Conservation (phyloP, 257 asterid species). For the Solanum stenotomum region DNA sequence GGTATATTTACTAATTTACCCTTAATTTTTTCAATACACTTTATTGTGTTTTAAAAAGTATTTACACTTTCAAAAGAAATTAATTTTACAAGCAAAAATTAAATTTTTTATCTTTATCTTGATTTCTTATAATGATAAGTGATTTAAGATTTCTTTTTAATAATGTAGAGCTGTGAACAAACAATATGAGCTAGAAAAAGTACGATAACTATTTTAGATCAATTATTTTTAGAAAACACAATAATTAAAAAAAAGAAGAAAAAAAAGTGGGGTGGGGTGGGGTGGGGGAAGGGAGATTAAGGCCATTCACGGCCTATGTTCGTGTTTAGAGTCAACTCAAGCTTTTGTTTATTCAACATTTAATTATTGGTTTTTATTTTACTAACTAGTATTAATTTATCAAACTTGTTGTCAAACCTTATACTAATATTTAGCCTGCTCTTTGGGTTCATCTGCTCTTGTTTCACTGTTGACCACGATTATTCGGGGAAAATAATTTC, state of each 20-base stretch:
- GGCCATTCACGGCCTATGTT: background rate
- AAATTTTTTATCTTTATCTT: background rate
- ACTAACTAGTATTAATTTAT: background rate
- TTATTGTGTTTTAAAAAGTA: background rate
- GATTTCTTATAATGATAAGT: background rate
- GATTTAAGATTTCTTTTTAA: background rate
- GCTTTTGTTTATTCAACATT: background rate
- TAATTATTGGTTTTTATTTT: background rate
- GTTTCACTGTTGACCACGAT: no score
- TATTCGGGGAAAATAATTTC: no score
- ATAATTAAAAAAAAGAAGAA: no score
- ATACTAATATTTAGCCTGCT: background rate
- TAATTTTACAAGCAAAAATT: background rate
- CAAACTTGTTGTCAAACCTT: background rate
- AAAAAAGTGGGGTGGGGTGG: background rate
- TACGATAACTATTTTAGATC: no score
- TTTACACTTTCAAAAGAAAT: background rate
- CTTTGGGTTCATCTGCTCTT: no score
- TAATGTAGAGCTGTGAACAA: background rate
- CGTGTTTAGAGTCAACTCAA: background rate
- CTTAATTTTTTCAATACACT: background rate
- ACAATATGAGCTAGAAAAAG: background rate
- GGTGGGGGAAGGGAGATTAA: background rate
- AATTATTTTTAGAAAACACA: background rate
- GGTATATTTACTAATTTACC: no score